Evolutionary conservation across 495 filamentous ascomycete species (phyloP).

Genomic region (Aspergillus egyptiacus): DNA sequence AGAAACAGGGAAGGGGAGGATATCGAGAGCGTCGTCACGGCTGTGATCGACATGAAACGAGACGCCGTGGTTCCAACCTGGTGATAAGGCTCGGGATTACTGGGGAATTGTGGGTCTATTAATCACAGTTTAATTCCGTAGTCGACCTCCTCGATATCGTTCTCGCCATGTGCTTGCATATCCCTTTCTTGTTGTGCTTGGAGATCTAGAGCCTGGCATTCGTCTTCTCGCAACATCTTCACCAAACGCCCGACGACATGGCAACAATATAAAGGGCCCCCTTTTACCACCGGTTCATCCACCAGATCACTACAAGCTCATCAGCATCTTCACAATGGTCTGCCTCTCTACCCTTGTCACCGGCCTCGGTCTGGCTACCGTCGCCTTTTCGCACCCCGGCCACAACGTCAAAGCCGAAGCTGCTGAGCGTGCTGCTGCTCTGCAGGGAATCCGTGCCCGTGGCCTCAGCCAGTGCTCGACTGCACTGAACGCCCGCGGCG

Average conservation of each 20-base stretch:
- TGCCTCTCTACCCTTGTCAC: slow-evolving; percentile 11
- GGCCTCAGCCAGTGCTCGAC: slow-evolving; percentile 44
- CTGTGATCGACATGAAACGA: too few relatives aligned
- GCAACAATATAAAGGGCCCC: not conserved
- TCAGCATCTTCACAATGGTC: not conserved
- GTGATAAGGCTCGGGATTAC: too few relatives aligned
- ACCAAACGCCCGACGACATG: not conserved
- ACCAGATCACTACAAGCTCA: not conserved
- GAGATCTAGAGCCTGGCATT: not conserved
- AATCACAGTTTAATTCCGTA: too few relatives aligned
- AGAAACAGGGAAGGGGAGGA: too few relatives aligned
- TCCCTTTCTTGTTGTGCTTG: not conserved
- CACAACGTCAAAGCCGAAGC: slow-evolving; percentile 42
- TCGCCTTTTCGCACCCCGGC: slow-evolving; percentile 39
- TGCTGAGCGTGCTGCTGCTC: slow-evolving; percentile 39
- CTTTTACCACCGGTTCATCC: not conserved
- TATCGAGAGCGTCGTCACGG: too few relatives aligned
- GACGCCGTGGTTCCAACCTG: too few relatives aligned
- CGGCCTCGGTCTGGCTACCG: slow-evolving; percentile 15
- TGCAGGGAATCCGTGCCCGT: slow-evolving; percentile 32
- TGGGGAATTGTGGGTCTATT: too few relatives aligned
- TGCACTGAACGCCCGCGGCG: slow-evolving; percentile 45
- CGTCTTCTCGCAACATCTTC: not conserved
- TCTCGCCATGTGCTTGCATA: not conserved
- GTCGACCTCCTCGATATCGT: not conserved